These are phyloP conservation scores for Parvularia atlantis DNA, from an alignment of 78 protist genomes.

Conservation along the genomic window DNA sequence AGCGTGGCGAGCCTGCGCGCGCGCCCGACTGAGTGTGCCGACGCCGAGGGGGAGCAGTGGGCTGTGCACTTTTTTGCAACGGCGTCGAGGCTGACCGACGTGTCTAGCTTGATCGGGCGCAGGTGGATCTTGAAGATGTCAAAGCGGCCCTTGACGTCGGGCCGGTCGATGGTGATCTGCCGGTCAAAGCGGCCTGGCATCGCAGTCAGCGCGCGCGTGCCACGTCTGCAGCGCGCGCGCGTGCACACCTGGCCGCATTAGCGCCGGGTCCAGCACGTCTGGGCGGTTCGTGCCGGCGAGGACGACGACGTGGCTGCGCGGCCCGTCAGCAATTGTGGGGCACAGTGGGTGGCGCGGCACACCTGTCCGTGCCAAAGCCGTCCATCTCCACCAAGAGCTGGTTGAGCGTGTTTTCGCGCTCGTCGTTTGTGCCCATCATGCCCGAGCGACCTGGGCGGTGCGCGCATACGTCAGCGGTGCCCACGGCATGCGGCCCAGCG, in stretches of 20 bases:
- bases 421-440: constrained; percentile 74
- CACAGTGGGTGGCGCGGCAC: too few relatives aligned
- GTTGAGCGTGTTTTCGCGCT: constrained; percentile 94
- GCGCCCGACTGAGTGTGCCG: too few relatives aligned
- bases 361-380: constrained; percentile 53
- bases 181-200: constrained; percentile 97
- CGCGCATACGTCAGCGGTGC: too few relatives aligned
- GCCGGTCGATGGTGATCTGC: constrained; percentile 75
- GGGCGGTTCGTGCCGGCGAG: constrained; percentile 71
- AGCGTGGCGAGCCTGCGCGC: constrained; percentile 33
- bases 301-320: constrained; percentile 38
- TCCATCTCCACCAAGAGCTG: constrained; percentile 98
- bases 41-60: too few relatives aligned
- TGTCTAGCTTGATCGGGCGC: constrained; percentile 15
- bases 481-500: too few relatives aligned
- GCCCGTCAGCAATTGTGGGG: too few relatives aligned
- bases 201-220: too few relatives aligned
- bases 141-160: constrained; percentile 78
- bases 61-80: too few relatives aligned
- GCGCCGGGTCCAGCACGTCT: constrained; percentile 78
- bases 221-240: too few relatives aligned
- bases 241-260: constrained; percentile 73
- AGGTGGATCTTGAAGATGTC: constrained; percentile 89
- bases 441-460: neutral
- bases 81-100: too few relatives aligned